Evolutionary conservation across 441 rosid genomes (phyloP).

Genomic region (Syzygium syzygioides): DNA sequence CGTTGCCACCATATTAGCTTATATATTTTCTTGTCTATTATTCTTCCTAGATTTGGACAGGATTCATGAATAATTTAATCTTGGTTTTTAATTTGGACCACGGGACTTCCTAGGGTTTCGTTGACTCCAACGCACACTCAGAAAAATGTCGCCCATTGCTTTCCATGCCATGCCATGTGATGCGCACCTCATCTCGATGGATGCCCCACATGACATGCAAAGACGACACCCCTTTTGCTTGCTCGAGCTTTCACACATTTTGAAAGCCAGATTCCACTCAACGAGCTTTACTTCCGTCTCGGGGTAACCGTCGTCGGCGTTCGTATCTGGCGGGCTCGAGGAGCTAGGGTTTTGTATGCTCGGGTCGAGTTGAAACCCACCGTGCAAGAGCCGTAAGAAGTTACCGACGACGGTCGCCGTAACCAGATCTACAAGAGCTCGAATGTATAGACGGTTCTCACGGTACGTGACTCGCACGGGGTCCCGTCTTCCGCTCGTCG

Average conservation of each 20-base stretch:
- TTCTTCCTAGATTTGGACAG: neutral
- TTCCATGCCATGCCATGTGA: neutral
- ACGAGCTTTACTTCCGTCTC: neutral
- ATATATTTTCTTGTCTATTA: neutral
- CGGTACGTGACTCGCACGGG: neutral
- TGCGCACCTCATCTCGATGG: neutral
- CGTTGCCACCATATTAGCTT: neutral
- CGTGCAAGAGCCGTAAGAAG: too few relatives aligned
- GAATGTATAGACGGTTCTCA: neutral
- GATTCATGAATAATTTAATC: neutral
- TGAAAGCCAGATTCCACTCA: neutral
- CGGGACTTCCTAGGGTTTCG: neutral
- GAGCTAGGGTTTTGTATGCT: neutral
- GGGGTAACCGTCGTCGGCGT: neutral
- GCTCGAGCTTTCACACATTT: neutral
- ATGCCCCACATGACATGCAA: neutral
- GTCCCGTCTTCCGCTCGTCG: neutral
- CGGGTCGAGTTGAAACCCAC: neutral
- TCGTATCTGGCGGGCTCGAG: neutral
- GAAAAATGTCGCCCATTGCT: neutral
- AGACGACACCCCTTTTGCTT: neutral
- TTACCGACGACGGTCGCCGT: fast-evolving
- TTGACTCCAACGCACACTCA: neutral
- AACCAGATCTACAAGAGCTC: neutral
- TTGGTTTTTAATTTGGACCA: neutral